phyloP scores from a whole-genome alignment of 495 filamentous ascomycete species.

The Stereocaulon alpinum region DNA sequence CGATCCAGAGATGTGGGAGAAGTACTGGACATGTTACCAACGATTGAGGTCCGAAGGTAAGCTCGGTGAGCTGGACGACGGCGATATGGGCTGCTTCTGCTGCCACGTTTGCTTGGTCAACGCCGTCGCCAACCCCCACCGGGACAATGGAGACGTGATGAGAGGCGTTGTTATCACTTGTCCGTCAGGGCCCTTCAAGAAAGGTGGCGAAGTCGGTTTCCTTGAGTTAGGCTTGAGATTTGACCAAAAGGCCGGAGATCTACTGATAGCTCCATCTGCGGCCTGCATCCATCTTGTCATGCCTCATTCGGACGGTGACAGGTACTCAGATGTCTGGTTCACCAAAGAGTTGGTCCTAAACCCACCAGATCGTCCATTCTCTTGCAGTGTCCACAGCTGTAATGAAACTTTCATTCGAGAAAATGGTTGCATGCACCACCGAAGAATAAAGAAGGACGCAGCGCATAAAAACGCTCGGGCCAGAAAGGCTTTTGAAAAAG shows the following conservation, averaged over 20 bases:
- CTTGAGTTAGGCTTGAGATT: background rate
- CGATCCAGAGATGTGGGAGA: background rate
- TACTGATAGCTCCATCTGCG: background rate
- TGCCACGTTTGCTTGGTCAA: background rate
- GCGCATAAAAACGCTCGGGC: no score
- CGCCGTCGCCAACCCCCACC: background rate
- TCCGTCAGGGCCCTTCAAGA: background rate
- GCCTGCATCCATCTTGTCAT: background rate
- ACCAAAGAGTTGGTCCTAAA: no score
- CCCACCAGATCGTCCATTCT: no score
- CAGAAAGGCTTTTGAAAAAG: no score
- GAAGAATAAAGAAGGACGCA: no score
- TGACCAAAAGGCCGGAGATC: background rate
- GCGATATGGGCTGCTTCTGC: background rate
- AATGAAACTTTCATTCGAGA: no score
- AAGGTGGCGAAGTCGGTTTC: background rate
- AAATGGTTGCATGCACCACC: no score
- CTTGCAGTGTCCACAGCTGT: no score
- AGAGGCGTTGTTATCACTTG: background rate
- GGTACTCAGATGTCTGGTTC: background rate
- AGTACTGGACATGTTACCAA: background rate
- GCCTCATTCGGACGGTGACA: background rate
- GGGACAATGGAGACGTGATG: background rate
- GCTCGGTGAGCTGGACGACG: background rate
- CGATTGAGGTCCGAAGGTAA: background rate